Base-by-base conservation (phyloP, 371 early-diverging fungal genomes). In the Saksenaea oblongispora region DNA sequence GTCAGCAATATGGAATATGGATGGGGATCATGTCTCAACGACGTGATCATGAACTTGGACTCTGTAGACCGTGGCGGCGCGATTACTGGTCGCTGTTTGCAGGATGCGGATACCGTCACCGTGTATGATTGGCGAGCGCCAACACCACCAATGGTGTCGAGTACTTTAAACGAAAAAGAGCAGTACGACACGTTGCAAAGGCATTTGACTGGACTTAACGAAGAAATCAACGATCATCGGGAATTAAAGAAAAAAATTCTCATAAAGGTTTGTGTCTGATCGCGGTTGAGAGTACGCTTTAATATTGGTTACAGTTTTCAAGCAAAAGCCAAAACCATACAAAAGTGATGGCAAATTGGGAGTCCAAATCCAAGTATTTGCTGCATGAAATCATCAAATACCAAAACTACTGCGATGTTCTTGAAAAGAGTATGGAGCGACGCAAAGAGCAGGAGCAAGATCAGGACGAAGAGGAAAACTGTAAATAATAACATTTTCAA, bases 1-100 rank as follows among this genome's bases (percentile, higher is more conserved):
- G 88, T 93, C 4, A 86, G 90, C 62, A 95, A 91, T 61, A 86
- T 91, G 78, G 95, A 96, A 71, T 95, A 93, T 65, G 97, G 97
- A 1, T 97, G 97, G 97, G 87, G 89, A 34, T 78, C 79, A 36
- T 83, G 88, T 31, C 75, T 86, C 28, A 80, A 85, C 58, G 64
- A 68, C 22, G 68, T 69, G 41, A 62, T 75, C 14, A 34, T 75
- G 56, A 67, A 79, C 39, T 17, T 75, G 37, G 76, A 79, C 55
- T 61, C 71, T 5, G 39, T 31, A n/a, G 41, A 59, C 2, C 34
- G 57, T 44, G 44, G 55, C 11, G 28, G 55, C 24, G 56, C 55
- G 28, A 24, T 56, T 26, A 54, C 62, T 5, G 64, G 64, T 36
- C 47, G 63, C 22, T 56, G 51, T 36, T 22, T 34, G 13, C 34